A percentile compares a stretch with the other conserved stretches of the same genome.
Conservation (phyloP, 495 filamentous ascomycete species). For the Daldinia childiae region DNA sequence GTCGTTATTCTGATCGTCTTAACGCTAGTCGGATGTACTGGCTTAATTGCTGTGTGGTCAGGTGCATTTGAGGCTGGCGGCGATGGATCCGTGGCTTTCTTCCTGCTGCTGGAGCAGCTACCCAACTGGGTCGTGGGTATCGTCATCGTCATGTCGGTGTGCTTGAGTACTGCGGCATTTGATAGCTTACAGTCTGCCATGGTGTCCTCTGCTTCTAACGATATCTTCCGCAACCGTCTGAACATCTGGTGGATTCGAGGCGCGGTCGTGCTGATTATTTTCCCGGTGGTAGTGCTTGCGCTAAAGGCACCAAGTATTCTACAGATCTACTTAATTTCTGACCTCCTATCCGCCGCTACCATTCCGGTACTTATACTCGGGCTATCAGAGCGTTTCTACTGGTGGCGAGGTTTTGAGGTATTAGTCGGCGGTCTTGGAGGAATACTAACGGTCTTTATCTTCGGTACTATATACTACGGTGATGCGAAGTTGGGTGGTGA, state of each 20-base stretch:
- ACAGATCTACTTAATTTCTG: conserved; percentile 80
- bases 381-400: conserved; percentile 68
- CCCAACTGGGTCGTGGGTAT: conserved; percentile 79
- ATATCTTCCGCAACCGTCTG: conserved; percentile 79
- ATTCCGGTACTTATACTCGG: conserved; percentile 76
- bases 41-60: conserved; percentile 77
- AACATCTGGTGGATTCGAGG: conserved; percentile 73
- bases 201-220: conserved; percentile 78
- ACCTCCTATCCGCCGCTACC: conserved; percentile 73
- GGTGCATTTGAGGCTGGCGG: conserved; percentile 66
- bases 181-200: conserved; percentile 80
- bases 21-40: conserved; percentile 71
- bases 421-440: conserved; percentile 76
- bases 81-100: conserved; percentile 75
- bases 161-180: conserved; percentile 76
- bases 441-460: conserved; percentile 77
- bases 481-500: conserved; percentile 69
- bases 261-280: conserved; percentile 71
- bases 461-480: conserved; percentile 74
- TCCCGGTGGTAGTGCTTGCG: conserved; percentile 75
- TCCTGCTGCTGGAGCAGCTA: conserved; percentile 72
- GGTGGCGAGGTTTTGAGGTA: conserved; percentile 79
- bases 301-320: conserved; percentile 75
- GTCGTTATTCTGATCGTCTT: conserved; percentile 69
- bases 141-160: conserved; percentile 78